A percentile compares a stretch with the other conserved stretches of the same genome.
These are phyloP conservation scores for Talaromyces nanjingensis DNA, from an alignment of 495 filamentous ascomycete species.

Conservation along the genomic window DNA sequence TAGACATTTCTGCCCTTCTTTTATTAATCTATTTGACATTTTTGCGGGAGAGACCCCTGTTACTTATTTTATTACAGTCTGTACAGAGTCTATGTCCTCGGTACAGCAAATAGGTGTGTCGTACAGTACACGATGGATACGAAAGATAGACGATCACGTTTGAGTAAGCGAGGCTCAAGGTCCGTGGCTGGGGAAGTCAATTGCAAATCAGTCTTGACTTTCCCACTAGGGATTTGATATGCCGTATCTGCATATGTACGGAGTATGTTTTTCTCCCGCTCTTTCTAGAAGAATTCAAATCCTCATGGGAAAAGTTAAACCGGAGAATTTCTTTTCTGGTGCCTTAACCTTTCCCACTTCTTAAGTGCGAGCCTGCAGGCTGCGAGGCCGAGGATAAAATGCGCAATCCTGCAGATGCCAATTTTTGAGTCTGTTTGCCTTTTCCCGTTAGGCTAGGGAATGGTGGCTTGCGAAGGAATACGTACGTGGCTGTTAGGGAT, in stretches of 20 bases:
- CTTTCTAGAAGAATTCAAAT: constrained; percentile 1
- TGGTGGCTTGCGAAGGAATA: not conserved
- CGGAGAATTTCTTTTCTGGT: not conserved
- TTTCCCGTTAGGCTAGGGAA: not conserved
- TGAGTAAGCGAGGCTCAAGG: not conserved
- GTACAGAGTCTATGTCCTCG: not conserved
- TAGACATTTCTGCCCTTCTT: not conserved
- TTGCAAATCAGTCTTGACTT: not conserved
- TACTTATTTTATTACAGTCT: not conserved
- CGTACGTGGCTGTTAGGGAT: not conserved
- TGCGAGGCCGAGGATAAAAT: not conserved
- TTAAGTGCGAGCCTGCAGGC: not conserved
- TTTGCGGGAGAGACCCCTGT: not conserved
- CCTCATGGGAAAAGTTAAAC: not conserved
- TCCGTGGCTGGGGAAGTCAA: not conserved
- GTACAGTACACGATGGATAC: not conserved
- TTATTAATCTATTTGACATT: not conserved
- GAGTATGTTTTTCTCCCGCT: not conserved
- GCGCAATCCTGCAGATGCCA: not conserved
- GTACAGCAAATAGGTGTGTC: not conserved
- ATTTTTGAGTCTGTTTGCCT: not conserved
- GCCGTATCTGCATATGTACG: not conserved
- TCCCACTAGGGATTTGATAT: not conserved
- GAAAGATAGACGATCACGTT: not conserved
- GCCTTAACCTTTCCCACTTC: no score